Base-by-base conservation (phyloP, 306 rosid species). In the Pyrus communis region DNA sequence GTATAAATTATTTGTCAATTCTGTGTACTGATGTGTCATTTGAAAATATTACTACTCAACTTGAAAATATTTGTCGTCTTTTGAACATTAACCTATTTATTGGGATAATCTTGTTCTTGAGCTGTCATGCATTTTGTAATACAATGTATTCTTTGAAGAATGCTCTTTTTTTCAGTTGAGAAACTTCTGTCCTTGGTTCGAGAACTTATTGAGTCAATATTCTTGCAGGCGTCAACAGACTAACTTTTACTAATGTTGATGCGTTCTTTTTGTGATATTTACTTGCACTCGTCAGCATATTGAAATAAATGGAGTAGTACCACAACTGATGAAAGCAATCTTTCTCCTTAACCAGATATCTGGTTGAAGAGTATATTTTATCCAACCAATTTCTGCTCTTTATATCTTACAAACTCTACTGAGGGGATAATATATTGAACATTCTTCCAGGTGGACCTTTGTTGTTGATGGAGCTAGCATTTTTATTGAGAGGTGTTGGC, bases 401-500 rank as follows among this genome's bases (percentile, higher is more conserved):
- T 38, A 23, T 3, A 22, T 28, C 35, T 62, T 27, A 62, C n/a
- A 62, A 62, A 27, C 38, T 15, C 67, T 62, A 15, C 40, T 62
- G 5, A 14, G 7, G 10, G 38, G 17, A 61, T 61, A 35, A 61
- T 17, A 17, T 74, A 59, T 74, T 74, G 31, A 46, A 58, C 31
- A 45, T 42, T 66, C 59, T 64, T 57, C 15, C 76, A 90, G 94
- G 97, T 18, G 97, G 97, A 25, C 97, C 97, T 19, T 79, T 92
- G 72, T 82, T 92, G 80, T 78, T 92, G 65, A 92, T 92, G 97
- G 97, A 92, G 83, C 83, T 90, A 17, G 97, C 97, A 12, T 90
- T 92, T 85, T 75, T 92, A 69, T 82, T 92, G 80, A 88, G 97
- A 64, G 85, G 86, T 5, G 97, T 90, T 33, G 97, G 97, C 54